A percentile compares a stretch with the other conserved stretches of the same genome.
Conservation (phyloP, 2,329 filamentous ascomycete species). For the Phialophora macrospora region DNA sequence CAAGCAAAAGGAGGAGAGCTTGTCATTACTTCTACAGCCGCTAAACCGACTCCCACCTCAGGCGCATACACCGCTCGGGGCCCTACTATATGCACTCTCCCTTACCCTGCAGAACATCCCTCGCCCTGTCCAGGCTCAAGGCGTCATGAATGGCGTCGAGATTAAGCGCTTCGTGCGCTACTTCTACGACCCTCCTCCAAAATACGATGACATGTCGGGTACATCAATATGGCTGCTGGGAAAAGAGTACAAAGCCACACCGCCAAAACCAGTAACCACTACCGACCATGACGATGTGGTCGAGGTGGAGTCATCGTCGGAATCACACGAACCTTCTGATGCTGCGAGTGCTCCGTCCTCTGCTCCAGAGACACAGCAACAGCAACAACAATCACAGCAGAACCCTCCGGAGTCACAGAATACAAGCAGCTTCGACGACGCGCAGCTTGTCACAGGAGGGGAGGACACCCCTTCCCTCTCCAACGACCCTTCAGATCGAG, state of each 20-base stretch:
- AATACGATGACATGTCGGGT: slow-evolving; percentile 71
- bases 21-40: slow-evolving; percentile 1
- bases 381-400: slow-evolving; percentile 1
- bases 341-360: slow-evolving; percentile 28
- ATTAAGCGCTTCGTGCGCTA: slow-evolving; percentile 84
- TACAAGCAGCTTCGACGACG: slow-evolving; percentile 37
- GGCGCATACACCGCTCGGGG: slow-evolving; percentile 21
- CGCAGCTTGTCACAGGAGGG: slow-evolving; percentile 33
- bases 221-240: slow-evolving; percentile 85
- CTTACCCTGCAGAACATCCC: slow-evolving; percentile 31
- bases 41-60: slow-evolving; percentile 4
- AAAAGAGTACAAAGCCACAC: slow-evolving; percentile 55
- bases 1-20: slow-evolving; percentile 16
- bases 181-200: slow-evolving; percentile 88
- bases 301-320: slow-evolving; percentile 40
- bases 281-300: slow-evolving; percentile 41
- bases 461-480: slow-evolving; percentile 36
- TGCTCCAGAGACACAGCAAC: slow-evolving; percentile 24
- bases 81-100: slow-evolving; percentile 34
- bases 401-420: slow-evolving; percentile 20
- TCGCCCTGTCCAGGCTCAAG: slow-evolving; percentile 24
- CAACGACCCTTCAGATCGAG: slow-evolving; percentile 45
- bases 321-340: slow-evolving; percentile 39
- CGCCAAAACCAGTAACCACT: slow-evolving; percentile 38
- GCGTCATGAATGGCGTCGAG: slow-evolving; percentile 69